Percentiles rank a stretch among this genome's conserved stretches.
Conservation (phyloP, 805 yeast species). For the Nakazawaea ishiwadae region DNA sequence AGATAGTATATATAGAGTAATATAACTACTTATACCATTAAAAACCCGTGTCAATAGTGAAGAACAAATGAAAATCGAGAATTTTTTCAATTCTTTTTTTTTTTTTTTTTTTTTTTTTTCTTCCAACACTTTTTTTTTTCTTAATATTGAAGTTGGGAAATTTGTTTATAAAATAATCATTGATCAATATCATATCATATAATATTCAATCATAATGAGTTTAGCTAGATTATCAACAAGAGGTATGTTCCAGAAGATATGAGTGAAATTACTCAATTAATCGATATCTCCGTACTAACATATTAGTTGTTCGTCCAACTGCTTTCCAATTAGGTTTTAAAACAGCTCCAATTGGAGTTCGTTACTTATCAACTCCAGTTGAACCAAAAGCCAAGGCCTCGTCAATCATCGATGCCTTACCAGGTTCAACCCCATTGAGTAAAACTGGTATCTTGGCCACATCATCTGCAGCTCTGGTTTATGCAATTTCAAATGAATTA, state of each 20-base stretch:
- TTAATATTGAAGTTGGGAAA: too few species aligned
- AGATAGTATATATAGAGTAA: too few species aligned
- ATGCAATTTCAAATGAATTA: constrained; percentile 90
- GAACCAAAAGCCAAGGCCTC: constrained; percentile 92
- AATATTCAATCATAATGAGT: constrained; percentile 15
- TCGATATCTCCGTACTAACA: too few species aligned
- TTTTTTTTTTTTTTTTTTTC: too few species aligned
- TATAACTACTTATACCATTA: too few species aligned
- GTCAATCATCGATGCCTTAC: constrained; percentile 85
- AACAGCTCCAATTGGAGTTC: constrained; percentile 44
- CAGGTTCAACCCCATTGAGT: constrained; percentile 82
- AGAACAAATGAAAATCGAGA: constrained; percentile 6
- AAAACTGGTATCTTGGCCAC: constrained; percentile 97
- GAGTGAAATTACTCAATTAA: too few species aligned
- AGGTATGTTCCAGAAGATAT: constrained; percentile 20
- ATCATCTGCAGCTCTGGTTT: constrained; percentile 87
- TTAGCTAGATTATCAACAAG: constrained; percentile 25
- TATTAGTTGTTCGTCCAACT: constrained; percentile 30
- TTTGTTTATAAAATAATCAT: too few species aligned
- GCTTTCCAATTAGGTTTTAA: constrained; percentile 18
- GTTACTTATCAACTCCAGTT: constrained; percentile 61
- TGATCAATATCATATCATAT: too few species aligned
- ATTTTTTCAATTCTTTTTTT: background rate
- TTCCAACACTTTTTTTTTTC: too few species aligned
- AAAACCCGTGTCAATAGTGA: background rate